phyloP scores from a whole-genome alignment of 352 stramenopile genomes.

The Saprolegnia diclina region DNA sequence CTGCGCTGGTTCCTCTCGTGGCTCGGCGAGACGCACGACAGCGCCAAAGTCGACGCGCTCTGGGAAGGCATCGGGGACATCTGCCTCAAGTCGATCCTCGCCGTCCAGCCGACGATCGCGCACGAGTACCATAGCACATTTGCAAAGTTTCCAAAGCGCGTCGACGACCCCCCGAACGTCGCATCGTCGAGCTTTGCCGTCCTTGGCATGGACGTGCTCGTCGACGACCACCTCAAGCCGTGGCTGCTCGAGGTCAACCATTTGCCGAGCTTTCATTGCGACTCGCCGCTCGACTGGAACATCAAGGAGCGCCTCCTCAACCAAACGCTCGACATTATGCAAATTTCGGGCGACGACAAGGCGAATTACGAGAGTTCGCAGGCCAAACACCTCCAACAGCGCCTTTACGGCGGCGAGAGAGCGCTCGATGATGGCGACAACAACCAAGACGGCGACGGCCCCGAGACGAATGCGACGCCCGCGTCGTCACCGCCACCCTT shows the following conservation, averaged over 20 bases:
- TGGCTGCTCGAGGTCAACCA: slow-evolving; percentile 98
- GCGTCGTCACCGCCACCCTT: slow-evolving; percentile 26
- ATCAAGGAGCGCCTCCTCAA: slow-evolving; percentile 94
- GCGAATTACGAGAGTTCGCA: slow-evolving; percentile 64
- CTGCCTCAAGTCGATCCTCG: slow-evolving; percentile 90
- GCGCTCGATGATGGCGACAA: slow-evolving; percentile 29
- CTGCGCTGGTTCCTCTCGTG: slow-evolving; percentile 91
- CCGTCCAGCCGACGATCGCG: slow-evolving; percentile 88
- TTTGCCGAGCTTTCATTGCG: slow-evolving; percentile 92
- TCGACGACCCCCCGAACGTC: slow-evolving; percentile 14
- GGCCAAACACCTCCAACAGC: slow-evolving; percentile 47
- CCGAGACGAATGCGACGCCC: not conserved
- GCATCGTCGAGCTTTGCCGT: slow-evolving; percentile 72
- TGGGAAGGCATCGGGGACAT: slow-evolving; percentile 93
- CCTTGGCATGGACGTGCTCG: slow-evolving; percentile 95
- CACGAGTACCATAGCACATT: slow-evolving; percentile 90
- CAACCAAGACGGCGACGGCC: slow-evolving; percentile 29
- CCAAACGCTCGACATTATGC: slow-evolving; percentile 87
- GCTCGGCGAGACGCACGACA: slow-evolving; percentile 61
- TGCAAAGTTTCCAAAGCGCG: slow-evolving; percentile 50
- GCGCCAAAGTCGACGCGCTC: slow-evolving; percentile 61
- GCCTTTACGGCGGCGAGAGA: slow-evolving; percentile 49
- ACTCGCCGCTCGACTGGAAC: slow-evolving; percentile 91
- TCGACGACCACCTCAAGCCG: slow-evolving; percentile 92
- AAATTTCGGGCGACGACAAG: slow-evolving; percentile 74